Percentiles rank a stretch among this genome's conserved stretches.
Evolutionary conservation across 257 asterid species (phyloP).

Genomic region (Salvia splendens): DNA sequence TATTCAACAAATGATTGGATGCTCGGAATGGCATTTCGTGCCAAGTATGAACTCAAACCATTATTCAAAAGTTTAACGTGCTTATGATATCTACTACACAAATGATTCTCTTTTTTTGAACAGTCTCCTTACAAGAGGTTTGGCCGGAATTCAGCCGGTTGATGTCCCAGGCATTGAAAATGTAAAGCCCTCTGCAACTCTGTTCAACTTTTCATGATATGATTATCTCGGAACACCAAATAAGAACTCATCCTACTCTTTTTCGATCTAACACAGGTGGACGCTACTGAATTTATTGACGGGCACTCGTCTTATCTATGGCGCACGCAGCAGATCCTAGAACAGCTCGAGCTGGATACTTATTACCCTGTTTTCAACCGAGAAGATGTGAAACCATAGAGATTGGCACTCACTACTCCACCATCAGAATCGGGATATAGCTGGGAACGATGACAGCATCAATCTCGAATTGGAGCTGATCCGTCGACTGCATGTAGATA

Average conservation of each 20-base stretch:
- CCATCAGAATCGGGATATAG: background rate
- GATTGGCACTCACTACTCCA: background rate
- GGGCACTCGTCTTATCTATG: constrained; percentile 92
- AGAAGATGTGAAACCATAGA: constrained; percentile 32
- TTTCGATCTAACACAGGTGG: constrained; percentile 56
- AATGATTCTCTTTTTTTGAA: constrained; percentile 4
- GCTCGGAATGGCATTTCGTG: constrained; percentile 95
- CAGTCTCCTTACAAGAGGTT: constrained; percentile 94
- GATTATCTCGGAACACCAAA: background rate
- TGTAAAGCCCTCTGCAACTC: constrained; percentile 37
- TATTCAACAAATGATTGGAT: constrained; percentile 92
- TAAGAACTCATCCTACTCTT: background rate
- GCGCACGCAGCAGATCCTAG: constrained; percentile 70
- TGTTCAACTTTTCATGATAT: background rate
- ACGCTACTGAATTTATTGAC: constrained; percentile 76
- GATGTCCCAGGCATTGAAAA: constrained; percentile 86
- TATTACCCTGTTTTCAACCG: constrained; percentile 60
- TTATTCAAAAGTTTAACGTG: constrained; percentile 1
- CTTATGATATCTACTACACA: background rate
- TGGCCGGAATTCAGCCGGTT: constrained; percentile 93
- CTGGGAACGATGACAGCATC: too few species aligned
- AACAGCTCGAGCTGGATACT: constrained; percentile 75
- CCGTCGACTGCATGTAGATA: too few species aligned
- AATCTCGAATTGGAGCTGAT: too few species aligned
- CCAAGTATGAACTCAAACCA: constrained; percentile 54